Base-by-base conservation (phyloP, 2,329 filamentous ascomycete species). In the Didymella lethalis region DNA sequence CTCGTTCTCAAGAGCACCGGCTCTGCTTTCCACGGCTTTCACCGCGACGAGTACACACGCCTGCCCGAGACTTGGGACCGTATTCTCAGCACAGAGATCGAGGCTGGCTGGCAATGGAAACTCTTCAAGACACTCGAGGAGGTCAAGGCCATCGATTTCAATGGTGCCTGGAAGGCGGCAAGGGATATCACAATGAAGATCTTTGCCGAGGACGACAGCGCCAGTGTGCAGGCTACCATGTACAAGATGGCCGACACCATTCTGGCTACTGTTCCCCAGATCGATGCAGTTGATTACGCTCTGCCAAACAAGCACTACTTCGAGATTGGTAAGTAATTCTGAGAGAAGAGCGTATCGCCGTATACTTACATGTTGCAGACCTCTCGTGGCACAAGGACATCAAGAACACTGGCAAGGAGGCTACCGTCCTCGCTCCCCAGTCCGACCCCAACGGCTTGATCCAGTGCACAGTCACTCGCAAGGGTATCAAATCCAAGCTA, bases 241-340 rank as follows among this genome's bases (percentile, higher is more conserved):
- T 99, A 97, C 83, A 96, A 97, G 83, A 99, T 99, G 94, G 88
- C 86, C 70, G 90, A 94, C 77, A 83, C 89, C 77, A 97, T 99
- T 67, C 83, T 99, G 52, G 89, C 86, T 8, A 86, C 84, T 23
- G 90, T 88, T 25, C 90, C 92, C 14, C 83, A 88, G 64, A 85
- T 93, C 23, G 86, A 89, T 44, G 83, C 84, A 23, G 91, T 95
- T 41, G 86, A 90, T 69, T 98, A 97, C 76, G 84, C 89, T 8
- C 84, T 99, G 72, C 95, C 95, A 11, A 99, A 99, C 84, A 98
- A 97, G 83, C 95, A 99, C 81, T 98, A 97, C 82, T 98, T 98
- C 75, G 94, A 98, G 80, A 89, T 98, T 78, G 90, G 88, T 92
- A 81, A 81, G 89, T 83, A 57, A 25, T 53, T 26, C 23, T 36